Evolutionary conservation across 2,329 filamentous ascomycete genomes (phyloP), one percentile per base, ranked within the genome.

Genomic region (Dothiorella sarmentorum): DNA sequence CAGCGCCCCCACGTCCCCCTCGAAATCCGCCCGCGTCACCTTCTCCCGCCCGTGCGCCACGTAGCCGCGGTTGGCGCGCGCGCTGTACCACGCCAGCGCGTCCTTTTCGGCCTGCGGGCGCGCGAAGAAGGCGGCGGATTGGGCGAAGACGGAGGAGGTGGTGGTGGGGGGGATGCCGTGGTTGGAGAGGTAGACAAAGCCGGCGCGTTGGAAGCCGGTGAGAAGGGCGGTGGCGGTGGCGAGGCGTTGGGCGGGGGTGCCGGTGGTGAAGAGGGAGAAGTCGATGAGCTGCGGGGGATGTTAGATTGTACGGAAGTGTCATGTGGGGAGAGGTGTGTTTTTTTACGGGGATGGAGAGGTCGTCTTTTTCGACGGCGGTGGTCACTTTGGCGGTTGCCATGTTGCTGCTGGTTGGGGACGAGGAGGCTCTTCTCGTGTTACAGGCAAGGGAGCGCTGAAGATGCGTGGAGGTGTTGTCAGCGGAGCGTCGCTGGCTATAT

Each of bases 151-250:
- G 59, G 80, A 73, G 60, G 81, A 71, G 11, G 91, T 76, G 9
- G 81, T 80, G 7, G 81, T 75, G 3, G 82, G 67, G 0, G 85
- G 74, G 61, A 96, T 87, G 38, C 88, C 83, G 64, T 93, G 86
- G 72, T 93, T 89, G 66, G 86, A 86, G 37, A 96, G 83, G 74
- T 96, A 96, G 63, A 97, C 83, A 78, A 97, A 96, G 59, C 92
- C 92, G 2, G 91, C 89, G 1, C 83, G 87, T 67, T 91, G 88
- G 77, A 97, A 96, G 40, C 90, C 91, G 56, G 85, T 70, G 11
- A 93, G 85, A 64, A 96, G 86, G 38, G 87, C 84, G 56, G 84
- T 74, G 20, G 91, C 91, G 1, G 89, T 85, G 42, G 81, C 75
- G 52, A 80, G 76, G 65, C 87, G 88, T 64, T 88, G 78, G 9